Evolutionary conservation across 805 yeast species (phyloP).

Genomic region (Ogataea siamensis): DNA sequence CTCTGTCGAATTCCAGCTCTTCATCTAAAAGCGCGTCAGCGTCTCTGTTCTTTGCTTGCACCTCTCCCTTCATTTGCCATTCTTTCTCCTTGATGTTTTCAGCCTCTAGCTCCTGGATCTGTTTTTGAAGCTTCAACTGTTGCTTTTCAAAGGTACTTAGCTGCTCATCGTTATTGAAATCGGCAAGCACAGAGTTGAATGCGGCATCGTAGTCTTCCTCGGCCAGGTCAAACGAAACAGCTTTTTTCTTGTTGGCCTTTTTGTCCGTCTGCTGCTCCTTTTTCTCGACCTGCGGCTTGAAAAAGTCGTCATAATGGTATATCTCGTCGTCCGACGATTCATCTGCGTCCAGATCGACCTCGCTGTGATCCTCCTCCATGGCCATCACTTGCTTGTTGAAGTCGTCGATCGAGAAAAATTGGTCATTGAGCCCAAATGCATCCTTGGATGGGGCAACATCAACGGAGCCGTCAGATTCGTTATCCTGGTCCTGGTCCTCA

Average conservation of each 20-base stretch:
- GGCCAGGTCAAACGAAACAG: slow-evolving; percentile 42
- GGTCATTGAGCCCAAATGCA: slow-evolving; percentile 72
- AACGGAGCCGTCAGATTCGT: slow-evolving; percentile 14
- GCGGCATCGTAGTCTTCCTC: slow-evolving; percentile 65
- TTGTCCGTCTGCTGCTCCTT: slow-evolving; percentile 7
- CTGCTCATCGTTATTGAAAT: slow-evolving; percentile 41
- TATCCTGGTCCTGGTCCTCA: slow-evolving; percentile 17
- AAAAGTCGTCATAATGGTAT: slow-evolving; percentile 66
- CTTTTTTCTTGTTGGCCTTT: slow-evolving; percentile 25
- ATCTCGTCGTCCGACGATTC: slow-evolving; percentile 48
- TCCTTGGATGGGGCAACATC: slow-evolving; percentile 40
- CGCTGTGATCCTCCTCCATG: slow-evolving; percentile 49
- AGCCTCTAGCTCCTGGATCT: slow-evolving; percentile 75
- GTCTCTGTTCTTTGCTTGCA: slow-evolving; percentile 76
- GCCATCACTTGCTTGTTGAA: slow-evolving; percentile 36
- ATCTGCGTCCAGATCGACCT: slow-evolving; percentile 49
- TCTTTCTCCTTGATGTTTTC: slow-evolving; percentile 88
- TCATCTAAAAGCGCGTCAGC: slow-evolving; percentile 80
- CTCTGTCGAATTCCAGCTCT: slow-evolving; percentile 85
- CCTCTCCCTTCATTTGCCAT: slow-evolving; percentile 96
- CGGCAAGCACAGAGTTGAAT: slow-evolving; percentile 59
- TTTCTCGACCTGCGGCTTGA: slow-evolving; percentile 38
- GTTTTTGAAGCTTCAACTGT: slow-evolving; percentile 70
- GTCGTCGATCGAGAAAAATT: slow-evolving; percentile 79
- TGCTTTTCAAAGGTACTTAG: slow-evolving; percentile 81